Base-by-base conservation (phyloP, 2,329 filamentous ascomycete species). In the Fusarium austroafricanum region DNA sequence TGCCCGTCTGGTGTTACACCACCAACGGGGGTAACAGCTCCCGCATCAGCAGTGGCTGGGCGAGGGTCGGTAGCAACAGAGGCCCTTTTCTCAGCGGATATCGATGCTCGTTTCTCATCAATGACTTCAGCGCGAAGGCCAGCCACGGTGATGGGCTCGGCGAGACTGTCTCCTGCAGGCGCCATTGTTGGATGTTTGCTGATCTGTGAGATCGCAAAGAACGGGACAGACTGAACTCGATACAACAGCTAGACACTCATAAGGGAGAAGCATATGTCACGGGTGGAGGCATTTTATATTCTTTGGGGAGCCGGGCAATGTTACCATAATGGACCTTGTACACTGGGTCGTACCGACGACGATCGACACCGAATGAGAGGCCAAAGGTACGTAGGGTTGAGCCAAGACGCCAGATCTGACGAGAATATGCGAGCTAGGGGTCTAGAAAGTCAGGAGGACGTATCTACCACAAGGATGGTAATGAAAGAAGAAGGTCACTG, bases 61-160 rank as follows among this genome's bases (percentile, higher is more conserved):
- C 39, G 52, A 42, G 58, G 67, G 26, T 67, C 67, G 10, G 67
- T 35, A 23, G 67, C 65, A 20, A 74, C 31, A 37, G 72, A 73
- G n/a, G 68, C 69, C 44, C 70, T 70, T 62, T 76, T 77, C 67
- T 78, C 75, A 11, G 75, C 72, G 3, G 70, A 38, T 4, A 72
- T 67, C 11, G 72, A 73, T 39, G 68, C 71, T 58, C 70, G 72
- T 57, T 77, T 78, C 71, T 78, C 75, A 26, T 77, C 74, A 9
- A 71, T 29, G 28, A 67, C 71, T n/a, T 73, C 74, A 33, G 73
- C 75, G 12, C 65, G 73, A 20, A 73, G 54, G 55, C 72, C 67
- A 38, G 75, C 76, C 49, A 68, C 73, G 15, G 67, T 68, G 38
- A 79, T 77, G 46, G 77, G 72, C 72, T 81, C 78, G 52, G 80